Evolutionary conservation across 1,139 yeast species (phyloP).

Genomic region (Magnusiomyces ingens): DNA sequence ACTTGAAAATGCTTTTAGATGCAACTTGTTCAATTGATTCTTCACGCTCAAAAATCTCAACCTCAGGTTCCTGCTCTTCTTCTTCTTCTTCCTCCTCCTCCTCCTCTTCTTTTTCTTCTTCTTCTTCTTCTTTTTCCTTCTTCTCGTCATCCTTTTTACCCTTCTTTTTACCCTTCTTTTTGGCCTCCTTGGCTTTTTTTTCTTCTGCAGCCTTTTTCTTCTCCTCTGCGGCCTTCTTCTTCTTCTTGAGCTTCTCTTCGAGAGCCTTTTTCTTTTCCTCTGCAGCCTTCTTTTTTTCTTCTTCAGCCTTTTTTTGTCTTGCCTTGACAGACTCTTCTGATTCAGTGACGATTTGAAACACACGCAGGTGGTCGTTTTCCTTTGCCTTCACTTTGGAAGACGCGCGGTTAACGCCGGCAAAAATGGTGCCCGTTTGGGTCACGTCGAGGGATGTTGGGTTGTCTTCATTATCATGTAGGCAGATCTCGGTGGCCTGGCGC

Average conservation of each 20-base stretch:
- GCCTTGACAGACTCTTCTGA: not conserved
- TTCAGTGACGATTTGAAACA: conserved; percentile 34
- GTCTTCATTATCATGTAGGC: conserved; percentile 26
- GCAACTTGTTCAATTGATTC: conserved; percentile 9
- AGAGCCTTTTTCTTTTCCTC: not conserved
- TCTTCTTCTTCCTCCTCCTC: not conserved
- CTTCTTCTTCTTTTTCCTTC: not conserved
- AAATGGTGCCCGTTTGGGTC: conserved; percentile 35
- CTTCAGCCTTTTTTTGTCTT: not conserved
- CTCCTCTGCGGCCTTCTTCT: not conserved
- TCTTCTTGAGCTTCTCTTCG: not conserved
- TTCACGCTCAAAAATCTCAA: conserved; percentile 28
- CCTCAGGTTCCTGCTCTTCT: not conserved
- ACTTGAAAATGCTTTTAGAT: conserved; percentile 15
- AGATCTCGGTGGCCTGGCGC: conserved; percentile 20
- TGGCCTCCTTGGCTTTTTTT: not conserved
- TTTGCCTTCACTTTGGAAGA: conserved; percentile 50
- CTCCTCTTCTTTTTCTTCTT: no score
- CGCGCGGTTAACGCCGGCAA: conserved; percentile 72
- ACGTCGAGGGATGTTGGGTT: conserved; percentile 32
- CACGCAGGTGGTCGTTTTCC: conserved; percentile 66
- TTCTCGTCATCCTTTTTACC: not conserved
- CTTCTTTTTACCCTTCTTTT: not conserved
- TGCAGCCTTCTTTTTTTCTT: not conserved
- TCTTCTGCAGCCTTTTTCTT: not conserved